Base-by-base conservation (phyloP, 371 early-diverging fungal species). In the Mortierella sp. region DNA sequence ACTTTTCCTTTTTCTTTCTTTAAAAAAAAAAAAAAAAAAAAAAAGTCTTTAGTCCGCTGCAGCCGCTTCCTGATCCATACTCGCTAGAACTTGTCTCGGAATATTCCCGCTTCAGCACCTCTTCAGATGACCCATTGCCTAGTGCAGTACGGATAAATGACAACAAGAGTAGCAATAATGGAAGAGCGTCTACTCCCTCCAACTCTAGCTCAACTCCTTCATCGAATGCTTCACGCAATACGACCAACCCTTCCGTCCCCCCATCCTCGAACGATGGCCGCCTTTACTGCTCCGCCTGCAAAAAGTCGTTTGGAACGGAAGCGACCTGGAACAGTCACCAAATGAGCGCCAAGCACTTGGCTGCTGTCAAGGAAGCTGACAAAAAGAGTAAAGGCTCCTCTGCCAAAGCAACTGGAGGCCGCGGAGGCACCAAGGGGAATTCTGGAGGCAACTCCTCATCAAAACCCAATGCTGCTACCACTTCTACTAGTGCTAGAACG, bases 301-400 rank as follows among this genome's bases (percentile, higher is more conserved):
- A 72, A 57, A 81, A 81, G 45, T 74, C 75, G 0, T 81, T 81
- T 60, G 69, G 72, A 5, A 66, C 72, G 2, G 76, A 75, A 30
- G 81, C 81, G 5, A 81, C 81, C 0, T 81, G 75, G 75, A 67
- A 71, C 56, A 81, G 60, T 11, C 81, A 81, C 45, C 76, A 81
- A 23, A 71, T 68, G 56, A 81, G 81, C 18, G 66, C 76, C 48
- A 81, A 81, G 43, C 81, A 81, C 25, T 55, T 75, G 6, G 66
- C 72, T 0, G 66, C 75, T 50, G 72, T 75, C 46, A 81, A 81
- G 48, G 81, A 75, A 11, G 66, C 66, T 0, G 67, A 65, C 7
- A 79, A 79, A 28, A 72, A 69, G 62, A 51, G n/a, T n/a, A 77
- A 72, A 45, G 56, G 59, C 23, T 57, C 63, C 37, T 51, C 74